Evolutionary conservation across 2,329 filamentous ascomycete genomes (phyloP), one percentile per base, ranked within the genome.

Genomic region (Neofusicoccum laricinum): DNA sequence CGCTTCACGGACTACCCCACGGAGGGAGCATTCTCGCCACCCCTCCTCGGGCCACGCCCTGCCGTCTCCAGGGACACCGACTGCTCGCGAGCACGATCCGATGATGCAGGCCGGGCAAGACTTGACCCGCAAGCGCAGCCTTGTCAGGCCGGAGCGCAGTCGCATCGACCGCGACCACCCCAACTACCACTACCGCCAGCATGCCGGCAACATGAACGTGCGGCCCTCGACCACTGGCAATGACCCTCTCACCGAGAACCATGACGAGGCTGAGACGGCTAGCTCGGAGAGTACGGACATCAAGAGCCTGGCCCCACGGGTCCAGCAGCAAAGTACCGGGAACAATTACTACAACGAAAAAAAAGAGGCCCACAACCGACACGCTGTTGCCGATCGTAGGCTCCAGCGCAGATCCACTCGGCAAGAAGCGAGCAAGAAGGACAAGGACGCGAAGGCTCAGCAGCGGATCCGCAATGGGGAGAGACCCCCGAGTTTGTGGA

Each of bases 141-240:
- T 99, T 68, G 89, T 99, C 73, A 86, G 91, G 67, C 95, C 95
- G 0, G 95, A 99, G 79, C 87, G 95, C 69, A 90, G 90, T 72
- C 87, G 90, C 70, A 92, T 96, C 69, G 90, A 93, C 70, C 88
- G 85, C 68, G 90, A 93, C 70, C 93, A 98, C 75, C 93, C 93
- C 14, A 96, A 98, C 76, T 99, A 97, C 74, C 86, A 97, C 79
- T 99, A 99, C 78, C 88, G 92, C 69, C 91, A 96, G 76, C 93
- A 97, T 85, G 93, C 96, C 10, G 91, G 93, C 71, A 91, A 94
- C 68, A 97, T 99, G 93, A 85, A 89, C 63, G 90, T 93, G 4
- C 83, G 92, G 68, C 95, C 96, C 0, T 98, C 95, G 0, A 90
- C 92, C 6, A 98, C 95, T 0, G 95, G 95, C 66, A 91, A 96